phyloP scores from a whole-genome alignment of 2,329 filamentous ascomycete species.

The Cryphonectria nitschkei region DNA sequence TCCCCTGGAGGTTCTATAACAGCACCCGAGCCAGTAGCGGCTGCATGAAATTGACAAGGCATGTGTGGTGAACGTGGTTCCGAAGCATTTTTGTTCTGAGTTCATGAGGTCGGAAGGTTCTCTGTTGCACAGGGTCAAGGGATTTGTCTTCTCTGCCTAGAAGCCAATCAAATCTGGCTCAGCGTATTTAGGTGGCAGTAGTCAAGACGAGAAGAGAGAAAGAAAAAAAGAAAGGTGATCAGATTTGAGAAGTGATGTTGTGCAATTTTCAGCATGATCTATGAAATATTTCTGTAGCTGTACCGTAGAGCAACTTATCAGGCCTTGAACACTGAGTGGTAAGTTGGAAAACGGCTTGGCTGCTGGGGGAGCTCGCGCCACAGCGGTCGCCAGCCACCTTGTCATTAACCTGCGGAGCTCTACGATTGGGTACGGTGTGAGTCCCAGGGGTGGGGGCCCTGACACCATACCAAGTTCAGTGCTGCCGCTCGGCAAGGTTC shows the following conservation, averaged over 20 bases:
- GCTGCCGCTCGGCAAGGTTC: constrained; percentile 6
- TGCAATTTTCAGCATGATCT: background rate
- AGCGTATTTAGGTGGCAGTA: background rate
- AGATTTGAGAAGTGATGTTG: background rate
- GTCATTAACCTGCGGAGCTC: background rate
- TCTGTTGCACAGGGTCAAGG: background rate
- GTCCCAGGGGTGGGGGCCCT: background rate
- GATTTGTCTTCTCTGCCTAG: background rate
- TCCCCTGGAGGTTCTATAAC: constrained; percentile 77
- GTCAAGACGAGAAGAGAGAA: background rate
- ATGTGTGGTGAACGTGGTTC: constrained; percentile 50
- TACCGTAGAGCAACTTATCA: background rate
- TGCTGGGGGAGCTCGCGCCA: constrained; percentile 10
- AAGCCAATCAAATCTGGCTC: background rate
- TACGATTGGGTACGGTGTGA: constrained; percentile 8
- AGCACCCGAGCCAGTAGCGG: constrained; percentile 46
- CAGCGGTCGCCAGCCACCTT: constrained; percentile 11
- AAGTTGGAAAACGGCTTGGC: constrained; percentile 36
- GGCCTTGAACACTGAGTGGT: constrained; percentile 34
- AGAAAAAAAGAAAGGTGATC: background rate
- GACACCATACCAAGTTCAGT: background rate
- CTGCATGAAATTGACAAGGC: background rate
- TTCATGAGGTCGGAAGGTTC: constrained; percentile 60
- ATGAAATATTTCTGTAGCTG: background rate
- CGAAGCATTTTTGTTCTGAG: constrained; percentile 38